Evolutionary conservation across 2,329 filamentous ascomycete species (phyloP).

Genomic region (Beauveria pseudobassiana): DNA sequence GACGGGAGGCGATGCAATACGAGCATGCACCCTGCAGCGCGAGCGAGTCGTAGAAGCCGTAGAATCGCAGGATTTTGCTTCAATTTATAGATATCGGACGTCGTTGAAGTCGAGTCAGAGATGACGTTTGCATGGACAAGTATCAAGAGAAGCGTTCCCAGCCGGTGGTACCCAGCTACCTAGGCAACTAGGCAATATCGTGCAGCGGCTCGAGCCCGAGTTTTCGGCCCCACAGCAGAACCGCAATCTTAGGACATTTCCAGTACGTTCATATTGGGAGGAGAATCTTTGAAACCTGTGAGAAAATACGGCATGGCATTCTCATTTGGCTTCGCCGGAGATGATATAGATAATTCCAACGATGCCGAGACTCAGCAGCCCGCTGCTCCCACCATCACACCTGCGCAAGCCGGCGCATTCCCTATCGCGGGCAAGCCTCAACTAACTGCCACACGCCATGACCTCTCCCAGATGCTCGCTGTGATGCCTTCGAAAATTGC

Average conservation of each 20-base stretch:
- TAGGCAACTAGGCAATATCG: too few species aligned
- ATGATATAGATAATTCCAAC: constrained; percentile 52
- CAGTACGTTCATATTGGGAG: background rate
- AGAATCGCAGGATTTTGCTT: background rate
- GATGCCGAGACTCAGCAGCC: constrained; percentile 21
- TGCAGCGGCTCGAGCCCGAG: background rate
- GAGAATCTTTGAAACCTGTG: background rate
- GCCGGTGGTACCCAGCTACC: too few species aligned
- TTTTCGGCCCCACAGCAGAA: constrained; percentile 9
- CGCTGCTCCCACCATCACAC: background rate
- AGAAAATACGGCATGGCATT: constrained; percentile 37
- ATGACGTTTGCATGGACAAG: background rate
- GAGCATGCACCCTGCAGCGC: background rate
- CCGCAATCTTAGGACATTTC: background rate
- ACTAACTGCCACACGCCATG: constrained; percentile 46
- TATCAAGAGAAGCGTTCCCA: background rate
- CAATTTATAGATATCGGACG: too few species aligned
- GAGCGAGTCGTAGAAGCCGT: background rate
- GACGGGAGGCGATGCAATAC: background rate
- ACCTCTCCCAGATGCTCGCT: constrained; percentile 42
- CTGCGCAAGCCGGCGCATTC: constrained; percentile 41
- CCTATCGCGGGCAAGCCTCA: constrained; percentile 55
- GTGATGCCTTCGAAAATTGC: constrained; percentile 66
- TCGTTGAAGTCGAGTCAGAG: background rate
- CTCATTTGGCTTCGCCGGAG: constrained; percentile 55